A percentile compares a stretch with the other conserved stretches of the same genome.
phyloP scores from a whole-genome alignment of 148 eudicot genomes.

The Talinum fruticosum region DNA sequence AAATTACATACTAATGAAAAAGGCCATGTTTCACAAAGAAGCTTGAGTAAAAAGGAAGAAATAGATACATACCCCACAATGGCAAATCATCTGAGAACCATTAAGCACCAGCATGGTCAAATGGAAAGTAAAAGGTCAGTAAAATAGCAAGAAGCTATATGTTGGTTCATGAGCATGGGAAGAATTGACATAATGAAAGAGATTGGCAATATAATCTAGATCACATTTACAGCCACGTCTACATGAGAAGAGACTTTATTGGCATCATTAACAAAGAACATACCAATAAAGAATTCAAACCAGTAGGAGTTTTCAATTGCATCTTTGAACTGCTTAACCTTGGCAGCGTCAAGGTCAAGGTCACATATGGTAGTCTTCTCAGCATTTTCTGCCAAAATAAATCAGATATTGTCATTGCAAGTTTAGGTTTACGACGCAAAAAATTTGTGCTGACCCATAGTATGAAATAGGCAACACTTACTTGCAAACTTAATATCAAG shows the following conservation, averaged over 20 bases:
- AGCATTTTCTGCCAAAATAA: slow-evolving; percentile 63
- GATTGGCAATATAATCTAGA: neutral
- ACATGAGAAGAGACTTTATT: neutral
- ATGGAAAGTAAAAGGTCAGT: slow-evolving; percentile 23
- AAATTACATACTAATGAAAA: slow-evolving; percentile 9
- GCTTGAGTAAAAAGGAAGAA: slow-evolving; percentile 14
- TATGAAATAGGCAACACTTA: slow-evolving; percentile 29
- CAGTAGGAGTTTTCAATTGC: slow-evolving; percentile 90
- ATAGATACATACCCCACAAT: slow-evolving; percentile 62
- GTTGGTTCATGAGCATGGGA: neutral
- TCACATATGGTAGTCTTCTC: slow-evolving; percentile 67
- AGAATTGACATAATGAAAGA: neutral
- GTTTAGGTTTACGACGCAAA: neutral
- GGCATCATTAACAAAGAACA: slow-evolving; percentile 18
- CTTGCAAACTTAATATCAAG: slow-evolving; percentile 75
- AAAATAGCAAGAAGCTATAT: neutral
- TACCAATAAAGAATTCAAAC: slow-evolving; percentile 96
- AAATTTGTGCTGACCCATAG: neutral
- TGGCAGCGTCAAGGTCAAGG: slow-evolving; percentile 69
- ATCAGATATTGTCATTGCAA: neutral
- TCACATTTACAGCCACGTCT: neutral
- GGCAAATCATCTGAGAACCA: slow-evolving; percentile 70
- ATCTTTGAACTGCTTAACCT: slow-evolving; percentile 75
- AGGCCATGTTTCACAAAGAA: slow-evolving; percentile 1
- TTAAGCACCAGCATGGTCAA: slow-evolving; percentile 29